These are phyloP conservation scores for Lindgomyces ingoldianus DNA, from an alignment of 495 filamentous ascomycete species.

Conservation along the genomic window DNA sequence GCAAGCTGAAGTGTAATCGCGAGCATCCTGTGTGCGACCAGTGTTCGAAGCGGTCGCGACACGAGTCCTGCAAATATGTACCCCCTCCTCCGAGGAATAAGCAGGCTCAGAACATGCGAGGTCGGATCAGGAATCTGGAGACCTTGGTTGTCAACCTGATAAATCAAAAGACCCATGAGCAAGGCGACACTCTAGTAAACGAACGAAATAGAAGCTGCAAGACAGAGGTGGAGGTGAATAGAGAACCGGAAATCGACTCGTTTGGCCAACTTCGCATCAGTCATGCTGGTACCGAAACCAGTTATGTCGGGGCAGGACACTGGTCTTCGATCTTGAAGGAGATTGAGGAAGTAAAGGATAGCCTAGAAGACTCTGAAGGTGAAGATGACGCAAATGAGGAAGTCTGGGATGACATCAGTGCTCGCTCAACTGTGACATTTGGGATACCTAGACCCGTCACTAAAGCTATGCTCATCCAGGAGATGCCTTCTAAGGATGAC, in stretches of 20 bases:
- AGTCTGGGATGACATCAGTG: constrained; percentile 19
- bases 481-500: constrained; percentile 41
- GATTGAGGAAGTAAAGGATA: constrained; percentile 50
- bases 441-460: constrained; percentile 33
- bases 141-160: constrained; percentile 33
- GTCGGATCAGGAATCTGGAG: constrained; percentile 46
- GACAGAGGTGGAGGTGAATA: constrained; percentile 68
- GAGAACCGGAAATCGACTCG: constrained; percentile 67
- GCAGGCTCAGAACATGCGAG: constrained; percentile 45
- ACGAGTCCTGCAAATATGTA: constrained; percentile 39
- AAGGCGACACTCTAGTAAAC: background rate
- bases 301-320: constrained; percentile 85
- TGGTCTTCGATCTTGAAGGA: constrained; percentile 88
- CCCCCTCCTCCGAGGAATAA: constrained; percentile 42
- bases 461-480: constrained; percentile 37
- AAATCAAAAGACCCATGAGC: constrained; percentile 30
- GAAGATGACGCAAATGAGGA: constrained; percentile 15
- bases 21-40: constrained; percentile 45
- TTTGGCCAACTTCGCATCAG: constrained; percentile 88
- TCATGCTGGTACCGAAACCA: constrained; percentile 46
- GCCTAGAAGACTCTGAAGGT: constrained; percentile 26
- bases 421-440: constrained; percentile 34
- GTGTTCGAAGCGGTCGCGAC: constrained; percentile 43
- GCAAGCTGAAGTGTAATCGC: constrained; percentile 47
- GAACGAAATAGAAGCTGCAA: background rate